A percentile compares a stretch with the other conserved stretches of the same genome.
Evolutionary conservation across 768 basidiomycete genomes (phyloP).

Genomic region (Mycena metata): DNA sequence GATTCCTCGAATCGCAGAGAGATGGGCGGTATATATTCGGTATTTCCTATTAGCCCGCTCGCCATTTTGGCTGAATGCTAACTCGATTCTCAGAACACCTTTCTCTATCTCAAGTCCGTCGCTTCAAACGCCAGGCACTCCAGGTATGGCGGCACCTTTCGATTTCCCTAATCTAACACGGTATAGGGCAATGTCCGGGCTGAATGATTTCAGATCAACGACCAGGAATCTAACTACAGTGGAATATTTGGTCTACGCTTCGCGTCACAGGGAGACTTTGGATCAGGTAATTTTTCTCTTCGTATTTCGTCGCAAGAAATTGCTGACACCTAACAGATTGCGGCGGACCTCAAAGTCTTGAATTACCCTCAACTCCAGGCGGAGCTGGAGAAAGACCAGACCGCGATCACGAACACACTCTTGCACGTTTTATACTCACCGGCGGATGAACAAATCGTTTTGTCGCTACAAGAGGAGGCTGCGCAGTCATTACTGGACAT

Average conservation of each 20-base stretch:
- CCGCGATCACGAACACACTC: not conserved
- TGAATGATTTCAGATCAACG: not conserved
- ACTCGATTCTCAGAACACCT: not conserved
- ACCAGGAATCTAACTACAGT: conserved; percentile 4
- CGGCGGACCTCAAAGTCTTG: conserved; percentile 2
- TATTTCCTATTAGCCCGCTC: not conserved
- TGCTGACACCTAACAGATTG: not conserved
- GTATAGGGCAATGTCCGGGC: not conserved
- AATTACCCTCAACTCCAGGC: conserved; percentile 13
- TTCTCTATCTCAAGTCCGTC: not conserved
- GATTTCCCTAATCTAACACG: not conserved
- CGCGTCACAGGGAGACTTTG: conserved; percentile 3
- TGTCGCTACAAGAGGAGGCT: conserved; percentile 19
- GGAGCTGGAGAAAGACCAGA: conserved; percentile 22
- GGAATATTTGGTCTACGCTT: conserved; percentile 7
- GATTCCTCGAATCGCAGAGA: not conserved
- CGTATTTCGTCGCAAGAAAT: not conserved
- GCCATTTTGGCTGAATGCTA: too few species aligned
- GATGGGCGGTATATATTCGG: not conserved
- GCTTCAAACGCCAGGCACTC: not conserved
- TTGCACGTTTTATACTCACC: conserved; percentile 15
- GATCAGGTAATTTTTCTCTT: not conserved
- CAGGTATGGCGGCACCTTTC: not conserved
- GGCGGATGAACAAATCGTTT: conserved; percentile 2
- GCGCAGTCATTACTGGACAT: conserved; percentile 29